A percentile compares a stretch with the other conserved stretches of the same genome.
These are phyloP conservation scores for Panicum virgatum DNA, from an alignment of 202 grass and related monocot genomes.

Conservation along the genomic window DNA sequence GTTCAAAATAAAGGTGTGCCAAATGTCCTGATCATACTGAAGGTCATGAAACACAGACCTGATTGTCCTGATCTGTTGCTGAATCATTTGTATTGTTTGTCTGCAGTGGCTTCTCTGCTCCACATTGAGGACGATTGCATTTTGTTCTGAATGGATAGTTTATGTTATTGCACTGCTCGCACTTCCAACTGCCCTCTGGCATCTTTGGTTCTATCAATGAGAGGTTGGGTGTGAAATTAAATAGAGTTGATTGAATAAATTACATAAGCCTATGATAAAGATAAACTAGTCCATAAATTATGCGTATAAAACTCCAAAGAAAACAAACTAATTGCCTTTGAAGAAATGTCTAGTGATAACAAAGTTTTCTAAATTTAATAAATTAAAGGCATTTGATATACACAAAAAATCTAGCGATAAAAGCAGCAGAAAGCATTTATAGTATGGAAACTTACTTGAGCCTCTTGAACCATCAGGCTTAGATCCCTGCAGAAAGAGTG, in stretches of 20 bases:
- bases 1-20: neutral
- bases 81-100: conserved; percentile 47
- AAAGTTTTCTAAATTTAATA: neutral
- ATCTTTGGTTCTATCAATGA: conserved; percentile 66
- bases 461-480: conserved; percentile 67
- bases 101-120: conserved; percentile 64
- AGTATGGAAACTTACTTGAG: conserved; percentile 66
- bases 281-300: neutral
- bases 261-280: neutral
- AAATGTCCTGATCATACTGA: conserved; percentile 10
- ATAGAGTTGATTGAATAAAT: neutral
- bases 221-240: conserved; percentile 18
- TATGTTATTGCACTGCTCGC: conserved; percentile 86
- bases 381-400: neutral
- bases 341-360: neutral
- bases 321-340: neutral
- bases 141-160: conserved; percentile 92
- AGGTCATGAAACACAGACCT: conserved; percentile 54
- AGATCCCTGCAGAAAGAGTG: conserved; percentile 50
- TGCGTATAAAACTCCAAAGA: neutral
- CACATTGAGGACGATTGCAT: conserved; percentile 86
- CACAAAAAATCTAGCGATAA: neutral
- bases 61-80: conserved; percentile 62
- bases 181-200: conserved; percentile 93
- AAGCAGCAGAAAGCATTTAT: neutral